Percentiles rank a stretch among this genome's conserved stretches.
phyloP scores from a whole-genome alignment of 2,329 filamentous ascomycete species.

The Penicillium sclerotiorum region DNA sequence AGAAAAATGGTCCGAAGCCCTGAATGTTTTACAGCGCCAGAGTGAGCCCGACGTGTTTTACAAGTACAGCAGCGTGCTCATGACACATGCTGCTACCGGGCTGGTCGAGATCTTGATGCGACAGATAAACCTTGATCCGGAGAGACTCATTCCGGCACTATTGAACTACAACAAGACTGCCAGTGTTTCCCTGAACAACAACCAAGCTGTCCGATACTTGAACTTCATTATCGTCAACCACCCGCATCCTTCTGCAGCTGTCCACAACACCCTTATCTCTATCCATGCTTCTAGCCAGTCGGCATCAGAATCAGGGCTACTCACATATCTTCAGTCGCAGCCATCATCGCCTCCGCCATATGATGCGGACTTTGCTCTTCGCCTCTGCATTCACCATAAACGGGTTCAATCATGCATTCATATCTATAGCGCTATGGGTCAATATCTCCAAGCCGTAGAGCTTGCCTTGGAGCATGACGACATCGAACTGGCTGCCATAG shows the following conservation, averaged over 20 bases:
- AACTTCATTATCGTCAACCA: constrained; percentile 86
- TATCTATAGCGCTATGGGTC: constrained; percentile 95
- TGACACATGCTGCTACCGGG: constrained; percentile 82
- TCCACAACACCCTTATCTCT: constrained; percentile 96
- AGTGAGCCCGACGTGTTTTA: constrained; percentile 93
- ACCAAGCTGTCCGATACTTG: constrained; percentile 92
- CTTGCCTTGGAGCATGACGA: constrained; percentile 87
- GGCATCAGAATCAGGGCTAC: constrained; percentile 78
- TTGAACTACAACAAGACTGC: constrained; percentile 85
- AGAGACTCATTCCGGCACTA: constrained; percentile 87
- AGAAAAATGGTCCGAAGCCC: constrained; percentile 84
- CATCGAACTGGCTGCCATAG: constrained; percentile 83
- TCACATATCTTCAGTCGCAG: constrained; percentile 89
- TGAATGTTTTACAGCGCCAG: constrained; percentile 89
- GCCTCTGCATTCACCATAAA: constrained; percentile 91
- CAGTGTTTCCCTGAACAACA: constrained; percentile 68
- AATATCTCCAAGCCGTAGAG: constrained; percentile 91
- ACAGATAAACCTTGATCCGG: constrained; percentile 79
- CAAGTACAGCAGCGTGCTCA: constrained; percentile 93
- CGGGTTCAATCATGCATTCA: constrained; percentile 93
- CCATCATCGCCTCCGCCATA: constrained; percentile 82
- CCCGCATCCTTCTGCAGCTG: constrained; percentile 77
- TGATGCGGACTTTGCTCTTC: constrained; percentile 93
- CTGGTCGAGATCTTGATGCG: constrained; percentile 95
- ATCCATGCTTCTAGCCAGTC: constrained; percentile 89